Evolutionary conservation across 2,329 filamentous ascomycete genomes (phyloP), one percentile per base, ranked within the genome.

Genomic region (Podosphaera leucotricha): DNA sequence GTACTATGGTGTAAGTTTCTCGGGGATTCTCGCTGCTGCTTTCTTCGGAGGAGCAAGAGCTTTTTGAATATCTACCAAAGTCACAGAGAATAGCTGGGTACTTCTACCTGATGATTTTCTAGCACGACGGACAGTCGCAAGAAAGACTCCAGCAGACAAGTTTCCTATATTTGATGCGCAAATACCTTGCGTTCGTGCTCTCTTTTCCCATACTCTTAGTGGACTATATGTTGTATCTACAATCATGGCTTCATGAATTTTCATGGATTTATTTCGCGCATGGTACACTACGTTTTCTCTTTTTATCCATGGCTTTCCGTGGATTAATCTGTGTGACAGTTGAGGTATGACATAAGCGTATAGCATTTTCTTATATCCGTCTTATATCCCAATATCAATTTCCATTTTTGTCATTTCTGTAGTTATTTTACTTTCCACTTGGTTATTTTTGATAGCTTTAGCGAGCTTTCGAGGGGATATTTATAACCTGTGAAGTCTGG

Each of bases 401-500:
- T 42, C 40, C n/a, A 42, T 33, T 33, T 20, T 42, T 11, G 19
- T 35, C 24, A 42, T 42, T n/a, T 42, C 24, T 19, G 40, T 42
- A 13, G 20, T 42, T 7, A 33, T 7, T 33, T 33, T 26, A 3
- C 16, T n/a, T 18, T 33, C n/a, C n/a, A n/a, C 19, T 18, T 30
- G 40, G n/a, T 1, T 30, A 19, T 19, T 33, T 6, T 30, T 13
- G 6, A 26, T 42, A 3, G 40, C 24, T 33, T 42, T 26, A 3
- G 40, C 19, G 13, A 42, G 24, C 7, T 42, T 42, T 18, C 40
- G 40, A 21, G 40, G 16, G 11, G 16, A 33, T 20, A 42, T 15
- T 42, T 42, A 13, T 18, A 33, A 33, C 22, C 22, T 30, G 2
- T 24, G 24, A 1, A 42, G 24, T 4, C 20, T 33, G 13, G 16